Conservation (phyloP, 169 alveolate genomes). For the Plasmodium gonderi region DNA sequence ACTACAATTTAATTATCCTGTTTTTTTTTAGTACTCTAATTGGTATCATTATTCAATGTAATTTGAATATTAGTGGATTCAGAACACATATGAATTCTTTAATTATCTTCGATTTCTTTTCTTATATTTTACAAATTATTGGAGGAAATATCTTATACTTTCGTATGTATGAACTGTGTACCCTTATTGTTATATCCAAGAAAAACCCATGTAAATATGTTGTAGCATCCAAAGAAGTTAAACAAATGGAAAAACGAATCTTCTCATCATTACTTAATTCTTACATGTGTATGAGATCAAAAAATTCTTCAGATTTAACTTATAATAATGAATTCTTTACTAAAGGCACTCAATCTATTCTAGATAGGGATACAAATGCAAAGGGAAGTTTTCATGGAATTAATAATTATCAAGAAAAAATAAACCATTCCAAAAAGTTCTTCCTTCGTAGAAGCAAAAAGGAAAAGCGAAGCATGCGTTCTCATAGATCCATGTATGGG, state of each 20-base stretch:
- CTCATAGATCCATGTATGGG: neutral
- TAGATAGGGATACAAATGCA: neutral
- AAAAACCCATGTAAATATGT: conserved; percentile 75
- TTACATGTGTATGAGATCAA: conserved; percentile 50
- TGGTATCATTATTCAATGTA: conserved; percentile 72
- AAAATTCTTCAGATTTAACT: conserved; percentile 51
- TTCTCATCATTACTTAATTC: conserved; percentile 64
- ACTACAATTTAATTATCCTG: conserved; percentile 72
- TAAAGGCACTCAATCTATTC: conserved; percentile 6
- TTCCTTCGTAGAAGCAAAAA: neutral
- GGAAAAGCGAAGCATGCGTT: neutral
- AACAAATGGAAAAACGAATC: conserved; percentile 73
- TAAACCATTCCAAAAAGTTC: neutral
- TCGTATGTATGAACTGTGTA: conserved; percentile 77
- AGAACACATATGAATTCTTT: conserved; percentile 35
- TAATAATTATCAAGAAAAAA: neutral
- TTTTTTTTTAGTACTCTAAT: conserved; percentile 47
- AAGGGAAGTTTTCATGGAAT: neutral
- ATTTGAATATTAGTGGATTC: conserved; percentile 13
- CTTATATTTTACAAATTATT: conserved; percentile 73
- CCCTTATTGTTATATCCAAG: conserved; percentile 74
- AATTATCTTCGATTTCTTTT: conserved; percentile 71
- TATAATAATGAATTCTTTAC: neutral
- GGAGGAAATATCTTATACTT: conserved; percentile 75
- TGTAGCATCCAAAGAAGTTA: conserved; percentile 76